These are phyloP conservation scores for Trypanosoma mega DNA, from an alignment of 208 protist genomes.

Conservation along the genomic window DNA sequence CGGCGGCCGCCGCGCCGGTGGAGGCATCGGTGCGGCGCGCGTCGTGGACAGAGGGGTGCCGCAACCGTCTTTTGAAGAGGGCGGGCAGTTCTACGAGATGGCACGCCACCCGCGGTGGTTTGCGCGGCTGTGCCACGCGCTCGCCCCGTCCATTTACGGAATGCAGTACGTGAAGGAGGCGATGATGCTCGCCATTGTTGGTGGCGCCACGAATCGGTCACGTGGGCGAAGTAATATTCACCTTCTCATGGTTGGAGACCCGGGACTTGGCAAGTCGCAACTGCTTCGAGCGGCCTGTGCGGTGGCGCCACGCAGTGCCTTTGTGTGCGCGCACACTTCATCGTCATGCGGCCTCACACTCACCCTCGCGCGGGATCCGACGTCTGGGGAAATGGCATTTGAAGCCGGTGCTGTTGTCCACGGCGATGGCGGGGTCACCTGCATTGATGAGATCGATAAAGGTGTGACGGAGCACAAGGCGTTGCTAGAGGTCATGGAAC, in stretches of 20 bases:
- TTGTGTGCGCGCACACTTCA: conserved; percentile 98
- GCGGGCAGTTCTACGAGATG: conserved; percentile 83
- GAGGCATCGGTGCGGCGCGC: neutral
- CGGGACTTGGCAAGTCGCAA: conserved; percentile 97
- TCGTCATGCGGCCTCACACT: conserved; percentile 98
- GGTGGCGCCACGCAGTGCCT: conserved; percentile 96
- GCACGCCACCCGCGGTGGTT: conserved; percentile 85
- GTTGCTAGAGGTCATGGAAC: conserved; percentile 99
- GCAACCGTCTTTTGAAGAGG: conserved; percentile 61
- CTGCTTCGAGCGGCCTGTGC: conserved; percentile 91
- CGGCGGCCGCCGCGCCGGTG: conserved; percentile 6
- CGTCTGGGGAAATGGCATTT: conserved; percentile 92
- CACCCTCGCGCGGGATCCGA: conserved; percentile 92
- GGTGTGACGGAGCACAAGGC: conserved; percentile 94
- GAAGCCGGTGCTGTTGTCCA: conserved; percentile 98
- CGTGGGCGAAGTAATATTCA: conserved; percentile 90
- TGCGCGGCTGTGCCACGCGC: conserved; percentile 85
- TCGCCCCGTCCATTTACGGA: conserved; percentile 98
- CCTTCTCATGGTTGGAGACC: conserved; percentile 96
- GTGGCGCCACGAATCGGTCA: conserved; percentile 71
- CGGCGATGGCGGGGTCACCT: conserved; percentile 97
- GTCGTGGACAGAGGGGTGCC: conserved; percentile 24
- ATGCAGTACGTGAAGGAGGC: conserved; percentile 96
- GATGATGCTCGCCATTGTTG: conserved; percentile 94
- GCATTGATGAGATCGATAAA: conserved; percentile 99